Evolutionary conservation across 768 basidiomycete genomes (phyloP).

Genomic region (Leccinellum rugosiceps): DNA sequence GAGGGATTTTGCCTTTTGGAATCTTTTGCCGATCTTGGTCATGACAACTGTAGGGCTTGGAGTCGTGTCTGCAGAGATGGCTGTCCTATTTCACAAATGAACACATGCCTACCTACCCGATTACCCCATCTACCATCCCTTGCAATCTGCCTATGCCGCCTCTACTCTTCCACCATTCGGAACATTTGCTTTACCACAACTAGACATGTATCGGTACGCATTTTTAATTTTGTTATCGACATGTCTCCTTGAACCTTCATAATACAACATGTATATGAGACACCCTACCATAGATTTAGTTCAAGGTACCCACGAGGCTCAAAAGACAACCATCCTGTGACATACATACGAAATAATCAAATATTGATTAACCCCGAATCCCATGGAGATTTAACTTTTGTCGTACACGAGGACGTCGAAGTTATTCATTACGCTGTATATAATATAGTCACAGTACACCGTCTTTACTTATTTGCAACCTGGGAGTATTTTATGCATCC

Average conservation of each 20-base stretch:
- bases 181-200: not conserved
- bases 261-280: not conserved
- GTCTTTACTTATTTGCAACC: too few species aligned
- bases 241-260: not conserved
- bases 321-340: not conserved
- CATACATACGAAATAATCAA: not conserved
- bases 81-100: constrained; percentile 39
- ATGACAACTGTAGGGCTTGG: constrained; percentile 67
- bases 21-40: constrained; percentile 57
- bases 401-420: not conserved
- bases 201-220: constrained; percentile 9
- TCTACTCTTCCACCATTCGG: not conserved
- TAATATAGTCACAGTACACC: too few species aligned
- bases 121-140: not conserved
- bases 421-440: too few species aligned
- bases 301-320: not conserved
- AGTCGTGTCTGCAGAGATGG: constrained; percentile 77
- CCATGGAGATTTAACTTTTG: too few species aligned
- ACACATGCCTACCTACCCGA: not conserved
- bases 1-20: constrained; percentile 69
- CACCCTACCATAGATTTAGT: not conserved
- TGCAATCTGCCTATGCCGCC: not conserved
- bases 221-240: not conserved
- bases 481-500: too few species aligned
- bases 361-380: not conserved